phyloP scores from a whole-genome alignment of 352 stramenopile species.

The Phytophthora sojae region DNA sequence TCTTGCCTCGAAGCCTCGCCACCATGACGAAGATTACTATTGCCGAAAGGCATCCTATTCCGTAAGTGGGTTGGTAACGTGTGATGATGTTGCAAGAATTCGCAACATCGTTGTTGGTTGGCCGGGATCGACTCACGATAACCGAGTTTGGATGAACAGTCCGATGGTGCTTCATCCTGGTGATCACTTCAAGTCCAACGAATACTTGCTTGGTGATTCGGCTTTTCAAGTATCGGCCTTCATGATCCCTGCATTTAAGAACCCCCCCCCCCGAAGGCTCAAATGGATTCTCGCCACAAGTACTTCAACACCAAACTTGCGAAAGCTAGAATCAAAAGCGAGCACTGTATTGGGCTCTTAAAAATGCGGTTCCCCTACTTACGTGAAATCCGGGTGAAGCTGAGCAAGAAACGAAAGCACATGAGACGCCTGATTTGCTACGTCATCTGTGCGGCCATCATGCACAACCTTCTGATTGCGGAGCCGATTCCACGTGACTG shows the following conservation, averaged over 20 bases:
- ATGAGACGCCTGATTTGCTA: conserved; percentile 27
- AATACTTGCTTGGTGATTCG: conserved; percentile 33
- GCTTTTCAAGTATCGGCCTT: conserved; percentile 25
- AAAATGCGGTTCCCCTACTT: conserved; percentile 37
- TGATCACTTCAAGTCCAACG: conserved; percentile 21
- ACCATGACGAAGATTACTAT: conserved; percentile 38
- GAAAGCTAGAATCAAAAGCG: conserved; percentile 32
- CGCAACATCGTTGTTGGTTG: conserved; percentile 31
- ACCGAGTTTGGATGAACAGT: conserved; percentile 39
- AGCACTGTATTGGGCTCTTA: conserved; percentile 36
- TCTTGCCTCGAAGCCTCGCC: conserved; percentile 25
- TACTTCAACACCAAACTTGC: conserved; percentile 33
- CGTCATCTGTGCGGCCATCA: conserved; percentile 24
- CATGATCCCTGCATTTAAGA: conserved; percentile 37
- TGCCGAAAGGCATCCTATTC: conserved; percentile 28
- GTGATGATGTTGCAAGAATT: conserved; percentile 28
- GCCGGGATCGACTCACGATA: conserved; percentile 31
- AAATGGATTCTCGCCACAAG: conserved; percentile 15
- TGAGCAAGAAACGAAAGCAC: conserved; percentile 23
- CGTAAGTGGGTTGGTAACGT: conserved; percentile 23
- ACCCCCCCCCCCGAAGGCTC: conserved; percentile 3
- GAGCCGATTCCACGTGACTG: conserved; percentile 21
- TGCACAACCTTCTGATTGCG: conserved; percentile 35
- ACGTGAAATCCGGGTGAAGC: conserved; percentile 14
- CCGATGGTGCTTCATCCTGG: not conserved